A percentile compares a stretch with the other conserved stretches of the same genome.
These are phyloP conservation scores for Beauveria brongniartii DNA, from an alignment of 2,329 filamentous ascomycete species.

Conservation along the genomic window DNA sequence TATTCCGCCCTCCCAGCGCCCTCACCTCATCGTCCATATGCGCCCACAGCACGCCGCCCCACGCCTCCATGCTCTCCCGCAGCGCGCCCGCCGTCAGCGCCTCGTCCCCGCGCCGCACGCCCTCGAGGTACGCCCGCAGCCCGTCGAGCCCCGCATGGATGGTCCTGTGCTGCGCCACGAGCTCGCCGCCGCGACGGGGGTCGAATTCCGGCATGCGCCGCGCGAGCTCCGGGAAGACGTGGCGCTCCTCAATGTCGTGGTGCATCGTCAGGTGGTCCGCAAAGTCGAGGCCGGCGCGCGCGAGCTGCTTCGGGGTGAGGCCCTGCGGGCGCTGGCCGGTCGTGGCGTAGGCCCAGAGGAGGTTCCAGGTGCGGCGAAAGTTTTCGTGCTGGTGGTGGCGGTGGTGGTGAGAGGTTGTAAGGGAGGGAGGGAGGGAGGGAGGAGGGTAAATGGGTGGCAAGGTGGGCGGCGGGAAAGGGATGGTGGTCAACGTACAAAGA, in stretches of 20 bases:
- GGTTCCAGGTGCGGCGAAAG: conserved; percentile 67
- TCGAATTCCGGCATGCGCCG: conserved; percentile 72
- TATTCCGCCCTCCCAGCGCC: conserved; percentile 74
- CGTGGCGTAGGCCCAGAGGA: conserved; percentile 58
- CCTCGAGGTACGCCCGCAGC: conserved; percentile 56
- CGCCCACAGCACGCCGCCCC: conserved; percentile 70
- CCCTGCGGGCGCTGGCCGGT: conserved; percentile 49
- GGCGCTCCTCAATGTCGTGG: conserved; percentile 74
- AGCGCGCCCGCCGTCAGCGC: conserved; percentile 51
- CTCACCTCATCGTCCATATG: conserved; percentile 81
- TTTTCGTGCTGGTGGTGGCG: conserved; percentile 49
- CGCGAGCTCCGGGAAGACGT: conserved; percentile 73
- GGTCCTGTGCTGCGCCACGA: conserved; percentile 65
- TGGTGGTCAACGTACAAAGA: conserved; percentile 46
- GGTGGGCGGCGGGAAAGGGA: background rate
- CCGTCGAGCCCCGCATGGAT: conserved; percentile 71
- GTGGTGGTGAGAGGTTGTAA: background rate
- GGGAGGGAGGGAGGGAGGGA: background rate
- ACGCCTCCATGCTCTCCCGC: conserved; percentile 65
- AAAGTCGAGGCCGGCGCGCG: conserved; percentile 62
- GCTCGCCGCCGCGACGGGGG: conserved; percentile 36
- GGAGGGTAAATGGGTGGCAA: background rate
- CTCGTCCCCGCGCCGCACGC: conserved; percentile 54
- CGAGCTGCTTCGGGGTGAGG: conserved; percentile 61
- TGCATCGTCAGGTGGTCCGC: conserved; percentile 63